Evolutionary conservation across 768 basidiomycete species (phyloP).

Genomic region (Steccherinum ochraceum): DNA sequence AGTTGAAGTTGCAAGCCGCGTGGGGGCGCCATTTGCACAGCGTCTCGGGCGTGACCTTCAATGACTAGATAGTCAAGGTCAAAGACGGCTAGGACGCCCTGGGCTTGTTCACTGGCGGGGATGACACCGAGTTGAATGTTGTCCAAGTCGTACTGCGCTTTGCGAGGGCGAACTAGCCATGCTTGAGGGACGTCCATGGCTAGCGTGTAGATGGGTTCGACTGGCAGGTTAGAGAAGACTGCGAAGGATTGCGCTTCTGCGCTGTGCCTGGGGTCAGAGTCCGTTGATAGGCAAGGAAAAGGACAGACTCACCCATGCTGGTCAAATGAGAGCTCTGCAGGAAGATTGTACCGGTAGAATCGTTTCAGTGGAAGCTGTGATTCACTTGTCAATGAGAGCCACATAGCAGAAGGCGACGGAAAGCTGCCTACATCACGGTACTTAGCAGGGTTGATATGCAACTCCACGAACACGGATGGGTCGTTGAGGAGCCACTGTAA

Average conservation of each 20-base stretch:
- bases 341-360: constrained; percentile 81
- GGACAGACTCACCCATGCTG: constrained; percentile 51
- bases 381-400: neutral
- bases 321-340: constrained; percentile 54
- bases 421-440: constrained; percentile 54
- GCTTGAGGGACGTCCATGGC: constrained; percentile 85
- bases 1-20: constrained; percentile 91
- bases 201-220: constrained; percentile 90
- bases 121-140: constrained; percentile 83
- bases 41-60: constrained; percentile 90
- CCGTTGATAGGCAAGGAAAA: constrained; percentile 26
- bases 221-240: constrained; percentile 66
- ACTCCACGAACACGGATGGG: constrained; percentile 59
- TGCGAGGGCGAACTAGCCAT: constrained; percentile 89
- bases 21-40: constrained; percentile 57
- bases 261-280: constrained; percentile 12
- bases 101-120: constrained; percentile 40
- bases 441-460: constrained; percentile 72
- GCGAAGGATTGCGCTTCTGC: constrained; percentile 50
- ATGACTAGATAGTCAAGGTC: constrained; percentile 87
- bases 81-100: constrained; percentile 71
- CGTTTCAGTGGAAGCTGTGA: constrained; percentile 80
- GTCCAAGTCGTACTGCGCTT: constrained; percentile 89
- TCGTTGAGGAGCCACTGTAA: constrained; percentile 60
- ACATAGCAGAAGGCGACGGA: neutral